These are phyloP conservation scores for Tephrocybe sp. DNA, from an alignment of 768 basidiomycete species.

Conservation along the genomic window DNA sequence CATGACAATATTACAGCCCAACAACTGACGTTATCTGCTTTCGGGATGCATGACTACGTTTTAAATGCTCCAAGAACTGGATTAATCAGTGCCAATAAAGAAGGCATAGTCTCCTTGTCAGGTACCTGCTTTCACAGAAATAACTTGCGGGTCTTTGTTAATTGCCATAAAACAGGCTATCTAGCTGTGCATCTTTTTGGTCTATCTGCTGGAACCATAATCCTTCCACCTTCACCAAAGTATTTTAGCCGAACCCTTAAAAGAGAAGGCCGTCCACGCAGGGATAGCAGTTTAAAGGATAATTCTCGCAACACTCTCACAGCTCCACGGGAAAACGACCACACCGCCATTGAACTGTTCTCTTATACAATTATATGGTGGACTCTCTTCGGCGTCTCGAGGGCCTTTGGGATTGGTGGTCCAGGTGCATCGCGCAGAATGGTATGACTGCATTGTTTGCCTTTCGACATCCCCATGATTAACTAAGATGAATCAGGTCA, in stretches of 20 bases:
- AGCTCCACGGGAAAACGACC: slow-evolving; percentile 58
- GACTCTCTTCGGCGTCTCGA: slow-evolving; percentile 45
- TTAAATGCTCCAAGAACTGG: slow-evolving; percentile 60
- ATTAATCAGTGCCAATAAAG: slow-evolving; percentile 82
- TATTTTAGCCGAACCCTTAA: slow-evolving; percentile 61
- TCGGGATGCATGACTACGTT: slow-evolving; percentile 60
- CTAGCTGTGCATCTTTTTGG: slow-evolving; percentile 88
- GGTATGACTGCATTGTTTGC: slow-evolving; percentile 24
- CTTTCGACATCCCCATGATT: not conserved
- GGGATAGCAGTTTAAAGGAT: slow-evolving; percentile 9
- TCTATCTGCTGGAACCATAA: slow-evolving; percentile 72
- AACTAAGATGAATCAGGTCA: slow-evolving; percentile 51
- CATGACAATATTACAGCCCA: slow-evolving; percentile 52
- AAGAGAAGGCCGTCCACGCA: slow-evolving; percentile 11
- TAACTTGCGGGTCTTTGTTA: not conserved
- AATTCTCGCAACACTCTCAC: slow-evolving; percentile 14
- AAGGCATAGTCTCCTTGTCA: slow-evolving; percentile 79
- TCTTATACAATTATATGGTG: slow-evolving; percentile 83
- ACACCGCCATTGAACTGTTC: slow-evolving; percentile 73
- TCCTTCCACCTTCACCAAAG: slow-evolving; percentile 77
- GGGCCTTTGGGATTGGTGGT: slow-evolving; percentile 37
- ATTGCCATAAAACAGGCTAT: slow-evolving; percentile 57
- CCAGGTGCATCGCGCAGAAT: slow-evolving; percentile 43
- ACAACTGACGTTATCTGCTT: slow-evolving; percentile 56
- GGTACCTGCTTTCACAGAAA: slow-evolving; percentile 36